These are phyloP conservation scores for Anaeromyces robustus DNA, from an alignment of 192 early-diverging fungal genomes.

Conservation along the genomic window DNA sequence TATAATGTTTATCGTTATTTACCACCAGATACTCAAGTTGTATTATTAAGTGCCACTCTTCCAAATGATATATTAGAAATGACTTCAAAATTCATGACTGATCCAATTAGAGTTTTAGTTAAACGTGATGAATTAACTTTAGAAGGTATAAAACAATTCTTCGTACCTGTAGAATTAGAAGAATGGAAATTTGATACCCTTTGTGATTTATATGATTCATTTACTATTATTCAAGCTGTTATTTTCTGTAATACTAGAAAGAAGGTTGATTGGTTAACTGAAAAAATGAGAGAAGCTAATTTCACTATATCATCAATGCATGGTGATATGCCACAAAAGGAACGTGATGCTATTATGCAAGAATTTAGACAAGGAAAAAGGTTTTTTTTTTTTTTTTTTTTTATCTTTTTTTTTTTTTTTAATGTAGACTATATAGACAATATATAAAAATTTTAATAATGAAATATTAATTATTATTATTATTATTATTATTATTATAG, in stretches of 20 bases:
- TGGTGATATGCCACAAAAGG: slow-evolving; percentile 97
- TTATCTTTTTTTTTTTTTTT: slow-evolving; percentile 1
- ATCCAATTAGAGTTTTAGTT: slow-evolving; percentile 85
- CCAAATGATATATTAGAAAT: slow-evolving; percentile 92
- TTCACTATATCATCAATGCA: slow-evolving; percentile 99
- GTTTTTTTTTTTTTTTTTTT: slow-evolving; percentile 9
- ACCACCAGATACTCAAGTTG: slow-evolving; percentile 82
- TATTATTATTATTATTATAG: slow-evolving; percentile 13
- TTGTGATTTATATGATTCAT: slow-evolving; percentile 90
- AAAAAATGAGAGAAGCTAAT: slow-evolving; percentile 89
- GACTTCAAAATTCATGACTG: slow-evolving; percentile 94
- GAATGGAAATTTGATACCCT: slow-evolving; percentile 99
- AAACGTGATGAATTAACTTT: slow-evolving; percentile 98
- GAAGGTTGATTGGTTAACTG: slow-evolving; percentile 96
- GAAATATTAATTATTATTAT: no score
- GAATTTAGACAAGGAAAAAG: slow-evolving; percentile 86
- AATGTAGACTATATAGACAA: no score
- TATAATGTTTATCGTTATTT: slow-evolving; percentile 85
- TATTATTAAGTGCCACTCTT: slow-evolving; percentile 79
- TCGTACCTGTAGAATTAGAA: slow-evolving; percentile 89
- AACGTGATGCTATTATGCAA: slow-evolving; percentile 92
- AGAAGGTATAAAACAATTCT: slow-evolving; percentile 98
- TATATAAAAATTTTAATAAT: no score
- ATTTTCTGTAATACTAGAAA: slow-evolving; percentile 95
- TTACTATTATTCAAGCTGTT: slow-evolving; percentile 96